These are phyloP conservation scores for Hyaloscypha finlandica DNA, from an alignment of 495 filamentous ascomycete genomes.

Conservation along the genomic window DNA sequence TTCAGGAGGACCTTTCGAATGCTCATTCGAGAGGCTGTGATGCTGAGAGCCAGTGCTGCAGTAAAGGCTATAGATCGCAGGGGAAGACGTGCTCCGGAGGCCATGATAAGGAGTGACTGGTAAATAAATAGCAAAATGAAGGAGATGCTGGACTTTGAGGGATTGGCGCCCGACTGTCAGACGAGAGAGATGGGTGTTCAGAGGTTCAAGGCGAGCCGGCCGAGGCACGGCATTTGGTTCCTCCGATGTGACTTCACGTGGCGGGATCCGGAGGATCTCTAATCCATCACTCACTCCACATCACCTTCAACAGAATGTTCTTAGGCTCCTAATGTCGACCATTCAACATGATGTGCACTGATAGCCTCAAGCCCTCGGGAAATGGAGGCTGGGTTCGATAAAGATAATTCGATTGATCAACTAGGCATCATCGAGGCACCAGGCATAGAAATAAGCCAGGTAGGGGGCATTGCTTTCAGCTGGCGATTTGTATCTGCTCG, in stretches of 20 bases:
- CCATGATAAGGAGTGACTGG: constrained; percentile 40
- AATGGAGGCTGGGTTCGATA: too few species aligned
- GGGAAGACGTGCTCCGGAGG: constrained; percentile 40
- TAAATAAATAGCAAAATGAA: constrained; percentile 2
- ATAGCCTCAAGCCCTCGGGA: too few species aligned
- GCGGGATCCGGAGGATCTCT: background rate
- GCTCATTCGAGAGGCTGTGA: constrained; percentile 42
- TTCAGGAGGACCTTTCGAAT: constrained; percentile 35
- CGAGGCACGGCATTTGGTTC: background rate
- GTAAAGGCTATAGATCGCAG: constrained; percentile 40
- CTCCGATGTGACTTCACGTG: background rate
- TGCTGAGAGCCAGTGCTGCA: constrained; percentile 42
- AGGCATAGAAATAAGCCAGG: too few species aligned
- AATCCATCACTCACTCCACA: background rate
- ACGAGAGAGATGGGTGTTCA: background rate
- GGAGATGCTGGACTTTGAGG: background rate
- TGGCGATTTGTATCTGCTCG: too few species aligned
- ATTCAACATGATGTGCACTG: too few species aligned
- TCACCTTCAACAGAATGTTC: background rate
- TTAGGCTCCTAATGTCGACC: too few species aligned
- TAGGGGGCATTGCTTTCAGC: too few species aligned
- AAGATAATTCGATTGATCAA: too few species aligned
- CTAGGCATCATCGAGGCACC: too few species aligned
- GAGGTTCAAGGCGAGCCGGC: background rate
- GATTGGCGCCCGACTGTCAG: background rate